Conservation (phyloP, 2,329 filamentous ascomycete genomes). For the Stromatinia cepivora region DNA sequence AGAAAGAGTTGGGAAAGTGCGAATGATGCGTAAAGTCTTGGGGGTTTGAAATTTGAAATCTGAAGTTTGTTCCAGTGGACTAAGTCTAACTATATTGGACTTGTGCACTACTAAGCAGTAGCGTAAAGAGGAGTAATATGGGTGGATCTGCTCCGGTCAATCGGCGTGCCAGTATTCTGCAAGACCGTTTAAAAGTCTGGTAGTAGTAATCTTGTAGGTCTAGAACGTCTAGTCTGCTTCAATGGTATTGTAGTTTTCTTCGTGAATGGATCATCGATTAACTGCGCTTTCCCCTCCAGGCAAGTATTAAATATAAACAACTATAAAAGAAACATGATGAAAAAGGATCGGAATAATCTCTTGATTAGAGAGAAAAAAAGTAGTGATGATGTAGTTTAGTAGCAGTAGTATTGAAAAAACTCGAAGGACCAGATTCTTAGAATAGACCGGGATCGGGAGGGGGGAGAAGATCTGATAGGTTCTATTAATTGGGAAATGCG, state of each 20-base stretch:
- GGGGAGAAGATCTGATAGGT: not conserved
- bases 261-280: slow-evolving; percentile 3
- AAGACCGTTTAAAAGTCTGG: not conserved
- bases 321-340: slow-evolving; percentile 11
- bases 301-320: not conserved
- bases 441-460: not conserved
- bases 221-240: not conserved
- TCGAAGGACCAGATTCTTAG: slow-evolving; percentile 2
- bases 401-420: not conserved
- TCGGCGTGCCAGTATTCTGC: not conserved
- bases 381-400: not conserved
- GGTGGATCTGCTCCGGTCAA: not conserved
- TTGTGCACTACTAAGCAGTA: not conserved
- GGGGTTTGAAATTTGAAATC: not conserved
- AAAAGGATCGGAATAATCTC: not conserved
- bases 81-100: not conserved
- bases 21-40: not conserved
- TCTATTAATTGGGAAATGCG: not conserved
- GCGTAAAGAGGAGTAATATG: not conserved
- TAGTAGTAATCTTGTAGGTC: not conserved
- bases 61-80: not conserved
- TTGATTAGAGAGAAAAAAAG: not conserved
- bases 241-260: slow-evolving; percentile 16
- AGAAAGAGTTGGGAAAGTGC: slow-evolving; percentile 12
- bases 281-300: not conserved